Base-by-base conservation (phyloP, 495 filamentous ascomycete genomes). In the Bacidia rubella region DNA sequence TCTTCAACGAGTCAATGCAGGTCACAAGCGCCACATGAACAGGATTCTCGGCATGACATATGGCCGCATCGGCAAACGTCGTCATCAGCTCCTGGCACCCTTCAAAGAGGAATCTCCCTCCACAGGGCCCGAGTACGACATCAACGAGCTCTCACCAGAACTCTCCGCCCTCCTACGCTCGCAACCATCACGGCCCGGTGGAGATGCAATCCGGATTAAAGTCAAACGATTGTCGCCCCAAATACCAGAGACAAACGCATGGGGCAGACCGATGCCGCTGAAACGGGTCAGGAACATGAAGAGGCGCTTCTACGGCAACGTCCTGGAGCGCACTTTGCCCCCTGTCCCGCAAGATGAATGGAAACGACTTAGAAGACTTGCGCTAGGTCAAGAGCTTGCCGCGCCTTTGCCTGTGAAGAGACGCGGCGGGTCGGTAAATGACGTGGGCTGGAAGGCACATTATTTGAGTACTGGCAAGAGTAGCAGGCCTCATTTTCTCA, bases 341-440 rank as follows among this genome's bases (percentile, higher is more conserved):
- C 92, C 92, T 1, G 57, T 96, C 0, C 80, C 84, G 0, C 55
- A 68, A 21, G 55, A 68, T 15, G 86, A 92, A 53, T 85, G 84
- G 70, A 65, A 75, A 23, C 59, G 72, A 27, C 65, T 98, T 10
- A 64, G 73, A 11, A 73, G 70, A 17, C 58, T 94, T 11, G 70
- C 79, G 0, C 58, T 66, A 11, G 88, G 84, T 1, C 27, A 63
- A 40, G 48, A 48, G 57, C 7, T 7, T 35, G 29, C 29, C 5
- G 29, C 29, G 29, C 5, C 5, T 7, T 35, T 35, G 29, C 15
- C 29, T 35, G 7, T 5, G 5, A 5, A 5, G 15, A 5, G 29
- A 15, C 29, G 29, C 29, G 7, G 29, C 15, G 29, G 29, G 29
- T 35, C 29, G 7, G 15, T 5, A 35, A 35, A 35, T 35, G 29